Percentiles rank a stretch among this genome's conserved stretches.
Conservation (phyloP, 2,329 filamentous ascomycete species). For the Penicillium fuscoglaucum region DNA sequence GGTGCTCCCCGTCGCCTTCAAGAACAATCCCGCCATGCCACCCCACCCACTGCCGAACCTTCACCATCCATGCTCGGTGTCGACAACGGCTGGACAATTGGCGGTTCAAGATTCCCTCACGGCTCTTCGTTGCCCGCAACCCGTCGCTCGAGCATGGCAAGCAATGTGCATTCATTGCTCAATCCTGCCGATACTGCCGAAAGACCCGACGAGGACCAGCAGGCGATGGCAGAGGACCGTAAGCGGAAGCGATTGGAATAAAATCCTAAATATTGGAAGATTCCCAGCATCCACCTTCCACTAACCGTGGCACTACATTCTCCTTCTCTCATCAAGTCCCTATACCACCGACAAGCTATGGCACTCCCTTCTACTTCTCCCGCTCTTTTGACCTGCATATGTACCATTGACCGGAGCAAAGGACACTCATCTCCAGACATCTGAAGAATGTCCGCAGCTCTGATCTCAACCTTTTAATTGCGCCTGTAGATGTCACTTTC, state of each 20-base stretch:
- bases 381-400: conserved; percentile 15
- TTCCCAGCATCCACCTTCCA: background rate
- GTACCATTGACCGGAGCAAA: conserved; percentile 14
- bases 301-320: background rate
- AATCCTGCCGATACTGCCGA: conserved; percentile 70
- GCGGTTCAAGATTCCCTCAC: conserved; percentile 46
- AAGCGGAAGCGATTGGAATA: conserved; percentile 61
- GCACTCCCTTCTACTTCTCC: background rate
- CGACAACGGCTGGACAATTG: conserved; percentile 58
- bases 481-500: conserved; percentile 22
- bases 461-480: conserved; percentile 6
- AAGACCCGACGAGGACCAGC: conserved; percentile 63
- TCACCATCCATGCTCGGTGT: conserved; percentile 51
- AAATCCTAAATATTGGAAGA: conserved; percentile 21
- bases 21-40: conserved; percentile 53
- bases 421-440: conserved; percentile 8
- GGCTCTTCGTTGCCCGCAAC: conserved; percentile 58
- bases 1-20: conserved; percentile 53
- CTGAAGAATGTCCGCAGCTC: conserved; percentile 6
- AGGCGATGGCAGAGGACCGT: conserved; percentile 55
- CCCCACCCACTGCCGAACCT: conserved; percentile 54
- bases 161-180: conserved; percentile 65
- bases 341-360: conserved; percentile 6
- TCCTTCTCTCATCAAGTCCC: background rate
- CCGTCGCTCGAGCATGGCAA: conserved; percentile 68